Evolutionary conservation across 345 rosid species (phyloP).

Genomic region (Acer campestre): DNA sequence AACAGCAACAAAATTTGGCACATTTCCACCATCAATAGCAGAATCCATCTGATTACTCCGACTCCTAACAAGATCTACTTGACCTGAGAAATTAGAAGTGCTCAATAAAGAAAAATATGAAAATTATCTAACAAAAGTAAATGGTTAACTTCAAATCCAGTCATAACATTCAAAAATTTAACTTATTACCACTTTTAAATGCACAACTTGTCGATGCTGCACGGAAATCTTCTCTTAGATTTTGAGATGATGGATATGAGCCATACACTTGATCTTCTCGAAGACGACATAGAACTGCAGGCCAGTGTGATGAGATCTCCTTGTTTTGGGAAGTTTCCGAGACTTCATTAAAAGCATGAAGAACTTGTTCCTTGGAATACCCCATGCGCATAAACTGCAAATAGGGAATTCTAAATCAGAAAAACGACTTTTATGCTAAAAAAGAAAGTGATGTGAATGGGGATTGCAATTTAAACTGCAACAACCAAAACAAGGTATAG

Average conservation of each 20-base stretch:
- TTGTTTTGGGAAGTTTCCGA: conserved; percentile 54
- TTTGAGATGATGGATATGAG: conserved; percentile 32
- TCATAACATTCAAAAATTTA: conserved; percentile 1
- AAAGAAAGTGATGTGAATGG: not conserved
- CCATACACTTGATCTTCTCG: conserved; percentile 67
- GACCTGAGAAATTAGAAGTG: conserved; percentile 43
- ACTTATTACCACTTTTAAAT: conserved; percentile 24
- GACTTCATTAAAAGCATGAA: conserved; percentile 56
- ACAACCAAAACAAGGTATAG: not conserved
- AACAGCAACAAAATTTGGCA: conserved; percentile 33
- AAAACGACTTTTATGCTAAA: not conserved
- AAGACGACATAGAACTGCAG: conserved; percentile 63
- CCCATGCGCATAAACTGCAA: conserved; percentile 59
- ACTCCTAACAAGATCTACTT: conserved; percentile 38
- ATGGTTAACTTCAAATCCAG: not conserved
- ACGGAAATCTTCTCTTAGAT: conserved; percentile 21
- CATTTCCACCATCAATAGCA: conserved; percentile 33
- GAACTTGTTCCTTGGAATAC: conserved; percentile 62
- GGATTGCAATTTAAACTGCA: conserved; percentile 1
- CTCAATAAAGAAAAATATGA: conserved; percentile 8
- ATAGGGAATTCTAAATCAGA: conserved; percentile 23
- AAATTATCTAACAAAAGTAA: conserved; percentile 3
- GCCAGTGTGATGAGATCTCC: conserved; percentile 67
- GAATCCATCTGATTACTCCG: conserved; percentile 34
- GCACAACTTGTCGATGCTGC: conserved; percentile 18